Conservation (phyloP, 2,329 filamentous ascomycete species). For the Karstenula rhodostoma region DNA sequence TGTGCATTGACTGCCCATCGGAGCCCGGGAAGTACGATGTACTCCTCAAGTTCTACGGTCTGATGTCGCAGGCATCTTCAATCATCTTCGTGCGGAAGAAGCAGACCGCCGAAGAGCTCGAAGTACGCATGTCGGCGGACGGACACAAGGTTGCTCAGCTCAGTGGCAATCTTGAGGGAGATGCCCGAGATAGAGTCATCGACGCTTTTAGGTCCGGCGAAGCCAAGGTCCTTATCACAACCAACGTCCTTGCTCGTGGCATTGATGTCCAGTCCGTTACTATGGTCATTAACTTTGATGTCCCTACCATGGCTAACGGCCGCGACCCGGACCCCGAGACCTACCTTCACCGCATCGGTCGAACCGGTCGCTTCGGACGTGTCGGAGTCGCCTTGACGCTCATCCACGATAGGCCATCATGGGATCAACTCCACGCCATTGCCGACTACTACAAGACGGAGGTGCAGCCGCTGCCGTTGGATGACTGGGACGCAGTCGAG, state of each 20-base stretch:
- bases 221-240: constrained; percentile 96
- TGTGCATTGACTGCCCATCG: constrained; percentile 91
- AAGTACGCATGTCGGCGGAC: constrained; percentile 83
- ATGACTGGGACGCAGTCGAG: constrained; percentile 92
- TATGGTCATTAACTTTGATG: constrained; percentile 95
- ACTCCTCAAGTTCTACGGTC: constrained; percentile 89
- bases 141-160: constrained; percentile 92
- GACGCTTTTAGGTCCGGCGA: constrained; percentile 85
- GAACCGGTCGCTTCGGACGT: constrained; percentile 94
- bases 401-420: constrained; percentile 86
- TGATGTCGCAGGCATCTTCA: constrained; percentile 96
- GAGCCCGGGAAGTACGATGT: constrained; percentile 87
- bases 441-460: constrained; percentile 80
- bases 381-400: constrained; percentile 97
- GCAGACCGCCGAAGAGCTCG: constrained; percentile 79
- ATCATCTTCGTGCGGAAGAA: constrained; percentile 94
- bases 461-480: constrained; percentile 80
- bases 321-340: constrained; percentile 83
- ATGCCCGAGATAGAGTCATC: constrained; percentile 82
- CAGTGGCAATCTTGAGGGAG: constrained; percentile 86
- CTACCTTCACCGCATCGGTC: constrained; percentile 96
- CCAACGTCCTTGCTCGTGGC: constrained; percentile 93
- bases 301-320: constrained; percentile 66
- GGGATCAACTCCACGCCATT: constrained; percentile 80
- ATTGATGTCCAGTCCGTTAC: constrained; percentile 93